phyloP scores from a whole-genome alignment of 768 basidiomycete species.

The Serendipita sp. region DNA sequence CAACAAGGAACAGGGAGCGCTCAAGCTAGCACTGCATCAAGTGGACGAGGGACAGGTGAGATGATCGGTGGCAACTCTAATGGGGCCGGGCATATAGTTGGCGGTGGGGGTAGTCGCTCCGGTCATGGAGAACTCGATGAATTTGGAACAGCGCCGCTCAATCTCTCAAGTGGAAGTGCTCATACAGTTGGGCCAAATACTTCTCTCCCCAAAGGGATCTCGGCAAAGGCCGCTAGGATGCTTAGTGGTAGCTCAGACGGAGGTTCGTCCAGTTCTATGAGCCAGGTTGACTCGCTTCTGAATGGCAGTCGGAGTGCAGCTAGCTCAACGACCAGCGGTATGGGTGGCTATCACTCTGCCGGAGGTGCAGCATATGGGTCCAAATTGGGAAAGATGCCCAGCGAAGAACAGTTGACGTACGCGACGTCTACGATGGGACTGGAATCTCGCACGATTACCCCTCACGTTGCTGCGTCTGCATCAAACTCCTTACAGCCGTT shows the following conservation, averaged over 20 bases:
- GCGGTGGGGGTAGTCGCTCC: slow-evolving; percentile 15
- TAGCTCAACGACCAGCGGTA: slow-evolving; percentile 6
- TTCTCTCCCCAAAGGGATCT: slow-evolving; percentile 1
- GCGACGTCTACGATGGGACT: neutral
- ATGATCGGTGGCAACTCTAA: neutral
- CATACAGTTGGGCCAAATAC: slow-evolving; percentile 41
- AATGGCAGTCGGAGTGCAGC: slow-evolving; percentile 3
- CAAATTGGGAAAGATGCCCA: neutral
- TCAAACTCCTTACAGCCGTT: slow-evolving; percentile 70
- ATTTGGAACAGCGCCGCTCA: slow-evolving; percentile 35
- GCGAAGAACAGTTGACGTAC: neutral
- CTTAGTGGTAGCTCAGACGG: slow-evolving; percentile 59
- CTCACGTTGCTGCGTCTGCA: slow-evolving; percentile 54
- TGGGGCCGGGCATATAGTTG: slow-evolving; percentile 15
- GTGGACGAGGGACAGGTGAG: neutral
- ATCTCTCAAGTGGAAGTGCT: slow-evolving; percentile 14
- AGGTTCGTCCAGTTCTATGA: slow-evolving; percentile 20
- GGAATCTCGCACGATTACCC: slow-evolving; percentile 33
- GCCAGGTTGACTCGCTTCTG: slow-evolving; percentile 3
- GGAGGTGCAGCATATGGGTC: neutral
- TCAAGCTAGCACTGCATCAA: neutral
- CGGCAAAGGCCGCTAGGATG: slow-evolving; percentile 23
- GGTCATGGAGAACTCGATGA: slow-evolving; percentile 37
- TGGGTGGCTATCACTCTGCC: neutral
- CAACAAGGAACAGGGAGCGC: slow-evolving; percentile 25